A percentile compares a stretch with the other conserved stretches of the same genome.
These are phyloP conservation scores for Colletotrichum salicis DNA, from an alignment of 2,329 filamentous ascomycete species.

Conservation along the genomic window DNA sequence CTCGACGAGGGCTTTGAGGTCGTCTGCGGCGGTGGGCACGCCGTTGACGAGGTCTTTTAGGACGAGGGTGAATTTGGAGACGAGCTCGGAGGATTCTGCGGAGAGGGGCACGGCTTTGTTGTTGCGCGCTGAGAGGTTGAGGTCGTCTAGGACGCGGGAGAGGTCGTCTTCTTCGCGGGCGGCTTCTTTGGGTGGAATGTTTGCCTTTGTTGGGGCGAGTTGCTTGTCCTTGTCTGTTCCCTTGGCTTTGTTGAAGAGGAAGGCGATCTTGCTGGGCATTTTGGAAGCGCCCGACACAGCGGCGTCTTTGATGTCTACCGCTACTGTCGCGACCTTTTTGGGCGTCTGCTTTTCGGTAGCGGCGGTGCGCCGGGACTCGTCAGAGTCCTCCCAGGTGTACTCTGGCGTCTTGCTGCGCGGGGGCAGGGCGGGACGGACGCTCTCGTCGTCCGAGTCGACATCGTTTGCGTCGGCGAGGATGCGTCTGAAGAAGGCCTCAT, in stretches of 20 bases:
- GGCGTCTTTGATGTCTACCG: conserved; percentile 43
- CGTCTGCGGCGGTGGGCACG: conserved; percentile 90
- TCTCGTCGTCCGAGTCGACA: conserved; percentile 44
- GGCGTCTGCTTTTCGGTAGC: conserved; percentile 19
- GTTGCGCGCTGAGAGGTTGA: conserved; percentile 86
- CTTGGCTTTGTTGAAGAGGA: conserved; percentile 46
- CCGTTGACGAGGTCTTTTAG: conserved; percentile 94
- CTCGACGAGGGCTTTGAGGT: conserved; percentile 75
- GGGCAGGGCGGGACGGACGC: conserved; percentile 64
- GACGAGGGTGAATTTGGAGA: conserved; percentile 86
- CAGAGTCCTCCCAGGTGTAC: conserved; percentile 56
- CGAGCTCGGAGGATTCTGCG: conserved; percentile 83
- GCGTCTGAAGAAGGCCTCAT: conserved; percentile 68
- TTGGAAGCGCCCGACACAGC: conserved; percentile 35
- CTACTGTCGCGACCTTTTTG: conserved; percentile 40
- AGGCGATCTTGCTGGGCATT: conserved; percentile 44
- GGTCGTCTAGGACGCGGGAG: conserved; percentile 79
- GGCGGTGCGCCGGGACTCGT: conserved; percentile 27
- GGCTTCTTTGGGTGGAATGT: conserved; percentile 51
- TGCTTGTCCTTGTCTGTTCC: conserved; percentile 50
- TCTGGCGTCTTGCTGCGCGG: conserved; percentile 62
- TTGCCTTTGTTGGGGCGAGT: conserved; percentile 43
- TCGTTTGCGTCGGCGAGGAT: conserved; percentile 55
- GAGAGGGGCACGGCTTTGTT: conserved; percentile 87
- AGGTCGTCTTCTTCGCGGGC: conserved; percentile 76